Percentiles rank a stretch among this genome's conserved stretches.
Evolutionary conservation across 768 basidiomycete genomes (phyloP).

Genomic region (Leccinum variicolor): DNA sequence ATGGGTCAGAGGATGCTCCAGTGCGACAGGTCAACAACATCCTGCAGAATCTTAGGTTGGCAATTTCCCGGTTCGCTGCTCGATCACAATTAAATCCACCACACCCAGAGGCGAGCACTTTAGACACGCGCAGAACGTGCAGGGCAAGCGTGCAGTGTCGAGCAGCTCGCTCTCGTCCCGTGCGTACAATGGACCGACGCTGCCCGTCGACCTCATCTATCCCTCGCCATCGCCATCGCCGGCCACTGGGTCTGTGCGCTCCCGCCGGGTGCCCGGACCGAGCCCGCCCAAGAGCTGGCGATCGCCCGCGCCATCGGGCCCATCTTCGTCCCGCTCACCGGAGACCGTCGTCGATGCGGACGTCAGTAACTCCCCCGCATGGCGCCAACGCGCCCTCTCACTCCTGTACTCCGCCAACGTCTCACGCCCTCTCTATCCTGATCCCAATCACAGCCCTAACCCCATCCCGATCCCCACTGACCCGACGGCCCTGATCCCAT

Average conservation of each 20-base stretch:
- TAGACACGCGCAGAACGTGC: constrained; percentile 57
- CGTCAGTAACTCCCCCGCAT: constrained; percentile 30
- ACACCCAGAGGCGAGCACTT: constrained; percentile 65
- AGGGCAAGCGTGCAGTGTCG: constrained; percentile 18
- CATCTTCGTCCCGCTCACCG: neutral
- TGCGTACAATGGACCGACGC: constrained; percentile 41
- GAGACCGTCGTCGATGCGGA: constrained; percentile 7
- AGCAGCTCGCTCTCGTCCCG: constrained; percentile 17
- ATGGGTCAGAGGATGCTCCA: constrained; percentile 14
- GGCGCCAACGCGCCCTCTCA: constrained; percentile 57
- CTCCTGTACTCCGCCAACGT: constrained; percentile 38
- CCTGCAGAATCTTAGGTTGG: constrained; percentile 28
- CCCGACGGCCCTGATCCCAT: constrained; percentile 36
- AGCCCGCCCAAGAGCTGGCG: constrained; percentile 59
- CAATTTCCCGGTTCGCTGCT: neutral
- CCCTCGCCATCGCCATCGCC: constrained; percentile 13
- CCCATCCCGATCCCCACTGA: constrained; percentile 1
- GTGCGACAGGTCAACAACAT: constrained; percentile 28
- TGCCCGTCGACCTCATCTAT: constrained; percentile 43
- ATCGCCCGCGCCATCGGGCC: constrained; percentile 22
- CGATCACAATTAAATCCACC: neutral
- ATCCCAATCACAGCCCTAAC: constrained; percentile 7
- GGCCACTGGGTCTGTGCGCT: neutral
- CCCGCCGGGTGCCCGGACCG: constrained; percentile 40
- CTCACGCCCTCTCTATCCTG: constrained; percentile 14